Conservation (phyloP, 768 basidiomycete species). For the Mycena galopus region DNA sequence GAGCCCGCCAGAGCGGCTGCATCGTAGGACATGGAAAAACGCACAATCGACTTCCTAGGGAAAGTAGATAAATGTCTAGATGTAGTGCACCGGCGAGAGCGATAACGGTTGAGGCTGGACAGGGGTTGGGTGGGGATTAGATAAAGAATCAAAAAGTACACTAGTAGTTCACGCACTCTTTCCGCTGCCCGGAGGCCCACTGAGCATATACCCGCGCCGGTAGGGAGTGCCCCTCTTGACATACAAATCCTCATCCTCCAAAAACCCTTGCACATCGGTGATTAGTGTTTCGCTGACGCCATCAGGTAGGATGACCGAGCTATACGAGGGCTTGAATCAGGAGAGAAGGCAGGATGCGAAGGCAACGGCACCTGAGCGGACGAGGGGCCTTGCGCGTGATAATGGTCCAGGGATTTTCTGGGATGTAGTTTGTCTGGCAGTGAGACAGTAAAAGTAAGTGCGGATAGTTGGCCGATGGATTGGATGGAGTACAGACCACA, state of each 20-base stretch:
- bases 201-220: neutral
- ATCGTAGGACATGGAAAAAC: neutral
- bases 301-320: conserved; percentile 1
- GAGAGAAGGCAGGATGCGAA: neutral
- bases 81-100: neutral
- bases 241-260: neutral
- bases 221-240: neutral
- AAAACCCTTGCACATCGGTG: neutral
- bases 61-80: neutral
- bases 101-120: neutral
- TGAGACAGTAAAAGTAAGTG: neutral
- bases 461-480: neutral
- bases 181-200: neutral
- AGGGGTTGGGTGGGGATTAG: neutral
- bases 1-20: neutral
- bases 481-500: neutral
- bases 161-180: conserved; percentile 1
- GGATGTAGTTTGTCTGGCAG: neutral
- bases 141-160: neutral
- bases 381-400: neutral
- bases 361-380: neutral
- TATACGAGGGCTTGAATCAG: neutral
- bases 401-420: neutral
- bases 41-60: neutral
- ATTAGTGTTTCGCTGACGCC: neutral